Evolutionary conservation across 1,284 basidiomycete species (phyloP).

Genomic region (Stygiomarasmius scandens): DNA sequence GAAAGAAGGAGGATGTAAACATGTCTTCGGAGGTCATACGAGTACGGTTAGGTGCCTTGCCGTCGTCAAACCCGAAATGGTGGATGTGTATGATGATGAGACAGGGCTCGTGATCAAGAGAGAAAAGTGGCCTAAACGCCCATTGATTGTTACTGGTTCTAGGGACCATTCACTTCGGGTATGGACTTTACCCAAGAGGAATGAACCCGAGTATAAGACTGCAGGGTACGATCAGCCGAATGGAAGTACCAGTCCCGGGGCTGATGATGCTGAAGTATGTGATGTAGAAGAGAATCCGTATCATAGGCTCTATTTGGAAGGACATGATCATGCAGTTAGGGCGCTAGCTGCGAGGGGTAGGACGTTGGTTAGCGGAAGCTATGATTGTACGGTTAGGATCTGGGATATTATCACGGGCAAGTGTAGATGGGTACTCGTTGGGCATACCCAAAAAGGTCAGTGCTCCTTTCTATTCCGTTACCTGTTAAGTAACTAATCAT

Average conservation of each 20-base stretch:
- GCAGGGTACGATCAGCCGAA: not conserved
- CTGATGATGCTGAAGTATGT: conserved; percentile 36
- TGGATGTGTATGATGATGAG: conserved; percentile 50
- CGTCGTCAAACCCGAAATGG: conserved; percentile 86
- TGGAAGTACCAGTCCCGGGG: conserved; percentile 36
- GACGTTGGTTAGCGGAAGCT: conserved; percentile 92
- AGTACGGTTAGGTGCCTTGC: conserved; percentile 90
- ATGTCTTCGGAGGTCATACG: conserved; percentile 92
- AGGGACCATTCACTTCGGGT: conserved; percentile 88
- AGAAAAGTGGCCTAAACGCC: conserved; percentile 83
- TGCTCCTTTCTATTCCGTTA: not conserved
- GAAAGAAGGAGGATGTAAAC: conserved; percentile 58
- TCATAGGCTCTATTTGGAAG: conserved; percentile 82
- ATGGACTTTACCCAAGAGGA: conserved; percentile 83
- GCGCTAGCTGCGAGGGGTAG: conserved; percentile 89
- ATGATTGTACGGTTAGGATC: conserved; percentile 90
- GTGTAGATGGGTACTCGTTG: conserved; percentile 79
- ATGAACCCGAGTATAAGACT: conserved; percentile 69
- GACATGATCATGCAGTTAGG: conserved; percentile 89
- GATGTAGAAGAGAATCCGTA: conserved; percentile 69
- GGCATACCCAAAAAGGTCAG: conserved; percentile 71
- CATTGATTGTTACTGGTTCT: conserved; percentile 92
- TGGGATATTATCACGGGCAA: conserved; percentile 93
- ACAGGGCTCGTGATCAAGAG: conserved; percentile 39
- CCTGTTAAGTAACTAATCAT: not conserved